phyloP scores from a whole-genome alignment of 2,329 filamentous ascomycete genomes.

The Ophiognomonia clavigignenti-juglandacearum region DNA sequence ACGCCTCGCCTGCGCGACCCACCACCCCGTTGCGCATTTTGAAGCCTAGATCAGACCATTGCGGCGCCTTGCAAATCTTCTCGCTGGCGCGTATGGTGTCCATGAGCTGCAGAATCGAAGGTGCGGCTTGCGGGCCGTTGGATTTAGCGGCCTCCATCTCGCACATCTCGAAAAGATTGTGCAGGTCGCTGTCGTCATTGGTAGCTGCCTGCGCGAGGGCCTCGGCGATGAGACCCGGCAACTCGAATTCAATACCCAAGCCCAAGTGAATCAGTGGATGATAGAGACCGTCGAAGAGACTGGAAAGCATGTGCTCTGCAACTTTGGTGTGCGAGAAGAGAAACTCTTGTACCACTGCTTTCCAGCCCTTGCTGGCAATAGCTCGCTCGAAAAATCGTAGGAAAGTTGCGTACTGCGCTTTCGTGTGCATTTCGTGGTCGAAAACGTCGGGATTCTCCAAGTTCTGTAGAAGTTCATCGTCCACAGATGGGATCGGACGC shows the following conservation, averaged over 20 bases:
- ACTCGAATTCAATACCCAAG: slow-evolving; percentile 63
- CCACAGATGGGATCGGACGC: not conserved
- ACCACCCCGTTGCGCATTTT: too few relatives aligned
- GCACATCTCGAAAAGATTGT: too few relatives aligned
- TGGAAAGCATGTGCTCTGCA: slow-evolving; percentile 54
- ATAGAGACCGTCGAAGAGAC: slow-evolving; percentile 45
- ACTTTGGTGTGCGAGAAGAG: slow-evolving; percentile 51
- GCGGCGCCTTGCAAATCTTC: too few relatives aligned
- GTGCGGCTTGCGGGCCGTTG: too few relatives aligned
- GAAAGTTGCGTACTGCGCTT: slow-evolving; percentile 49
- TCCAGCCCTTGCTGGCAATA: slow-evolving; percentile 52
- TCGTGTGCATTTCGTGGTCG: not conserved
- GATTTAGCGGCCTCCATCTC: too few relatives aligned
- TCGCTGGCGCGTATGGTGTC: too few relatives aligned
- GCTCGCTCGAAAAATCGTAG: slow-evolving; percentile 58
- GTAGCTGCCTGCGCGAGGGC: slow-evolving; percentile 61
- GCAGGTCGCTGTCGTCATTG: too few relatives aligned
- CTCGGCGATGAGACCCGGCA: slow-evolving; percentile 62
- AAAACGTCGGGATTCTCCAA: not conserved
- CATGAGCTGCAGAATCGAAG: too few relatives aligned
- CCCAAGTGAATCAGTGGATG: slow-evolving; percentile 67
- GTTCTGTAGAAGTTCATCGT: not conserved
- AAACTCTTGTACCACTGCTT: slow-evolving; percentile 53
- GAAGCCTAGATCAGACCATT: too few relatives aligned
- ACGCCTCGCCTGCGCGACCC: too few relatives aligned